phyloP scores from a whole-genome alignment of 495 filamentous ascomycete species.

The Paragyromitra xinjiangensis region DNA sequence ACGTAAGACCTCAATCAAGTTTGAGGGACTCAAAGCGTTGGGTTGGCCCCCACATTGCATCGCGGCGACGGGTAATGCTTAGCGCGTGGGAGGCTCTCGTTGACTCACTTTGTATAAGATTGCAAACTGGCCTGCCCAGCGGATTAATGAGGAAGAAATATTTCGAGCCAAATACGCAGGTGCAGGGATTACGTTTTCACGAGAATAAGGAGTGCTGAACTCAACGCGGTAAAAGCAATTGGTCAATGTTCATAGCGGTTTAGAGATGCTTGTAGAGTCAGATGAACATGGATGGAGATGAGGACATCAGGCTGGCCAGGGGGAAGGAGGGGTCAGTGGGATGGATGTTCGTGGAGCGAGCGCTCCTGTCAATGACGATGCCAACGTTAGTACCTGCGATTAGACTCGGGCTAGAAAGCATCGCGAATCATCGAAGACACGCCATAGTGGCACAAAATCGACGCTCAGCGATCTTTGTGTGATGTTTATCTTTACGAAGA shows the following conservation, averaged over 20 bases:
- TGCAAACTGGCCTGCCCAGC: constrained; percentile 39
- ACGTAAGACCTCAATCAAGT: constrained; percentile 28
- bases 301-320: neutral
- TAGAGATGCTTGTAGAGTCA: constrained; percentile 29
- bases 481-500: constrained; percentile 52
- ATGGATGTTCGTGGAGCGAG: neutral
- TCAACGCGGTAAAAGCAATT: constrained; percentile 22
- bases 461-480: constrained; percentile 52
- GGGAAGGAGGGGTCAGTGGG: neutral
- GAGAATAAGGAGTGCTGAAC: constrained; percentile 26
- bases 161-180: constrained; percentile 14
- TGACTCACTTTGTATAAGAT: constrained; percentile 39
- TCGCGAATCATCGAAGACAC: constrained; percentile 46
- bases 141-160: constrained; percentile 47
- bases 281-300: constrained; percentile 21
- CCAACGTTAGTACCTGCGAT: constrained; percentile 28
- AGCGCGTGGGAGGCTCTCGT: constrained; percentile 41
- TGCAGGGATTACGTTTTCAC: constrained; percentile 21
- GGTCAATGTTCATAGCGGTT: constrained; percentile 25
- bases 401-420: constrained; percentile 33
- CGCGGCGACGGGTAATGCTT: constrained; percentile 46
- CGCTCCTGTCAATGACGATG: constrained; percentile 28
- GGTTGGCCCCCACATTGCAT: constrained; percentile 51
- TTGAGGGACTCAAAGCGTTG: constrained; percentile 41
- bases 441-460: constrained; percentile 54